Conservation (phyloP, 257 asterid genomes). For the Solanum sejunctum region DNA sequence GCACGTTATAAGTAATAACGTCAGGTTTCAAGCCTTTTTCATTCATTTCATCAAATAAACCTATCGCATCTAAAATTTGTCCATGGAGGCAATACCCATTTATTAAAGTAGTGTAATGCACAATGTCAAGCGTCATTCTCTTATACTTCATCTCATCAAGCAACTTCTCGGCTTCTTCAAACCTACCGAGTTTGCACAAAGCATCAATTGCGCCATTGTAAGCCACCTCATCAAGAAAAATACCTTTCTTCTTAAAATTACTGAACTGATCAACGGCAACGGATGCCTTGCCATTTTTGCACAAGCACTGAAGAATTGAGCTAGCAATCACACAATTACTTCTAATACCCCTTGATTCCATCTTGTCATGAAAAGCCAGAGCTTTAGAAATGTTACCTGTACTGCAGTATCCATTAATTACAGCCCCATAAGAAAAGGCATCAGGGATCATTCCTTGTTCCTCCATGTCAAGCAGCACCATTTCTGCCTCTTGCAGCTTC, state of each 20-base stretch:
- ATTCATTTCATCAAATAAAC: conserved; percentile 46
- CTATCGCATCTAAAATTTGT: conserved; percentile 33
- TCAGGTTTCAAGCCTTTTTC: conserved; percentile 49
- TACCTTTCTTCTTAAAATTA: conserved; percentile 30
- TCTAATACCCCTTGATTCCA: conserved; percentile 47
- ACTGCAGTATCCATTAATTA: conserved; percentile 56
- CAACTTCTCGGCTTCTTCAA: conserved; percentile 46
- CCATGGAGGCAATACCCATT: conserved; percentile 48
- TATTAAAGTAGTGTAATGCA: conserved; percentile 74
- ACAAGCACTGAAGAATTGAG: conserved; percentile 61
- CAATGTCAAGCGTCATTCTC: conserved; percentile 39
- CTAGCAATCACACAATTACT: conserved; percentile 46
- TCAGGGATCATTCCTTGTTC: conserved; percentile 35
- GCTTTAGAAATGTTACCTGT: conserved; percentile 43
- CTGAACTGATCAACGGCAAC: conserved; percentile 41
- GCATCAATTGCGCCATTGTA: conserved; percentile 62
- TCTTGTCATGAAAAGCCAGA: conserved; percentile 31
- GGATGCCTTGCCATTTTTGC: conserved; percentile 36
- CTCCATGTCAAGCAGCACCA: conserved; percentile 42
- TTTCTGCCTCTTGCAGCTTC: conserved; percentile 40
- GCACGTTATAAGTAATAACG: conserved; percentile 43
- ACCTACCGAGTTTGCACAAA: conserved; percentile 44
- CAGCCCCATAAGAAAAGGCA: conserved; percentile 24
- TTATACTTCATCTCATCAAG: conserved; percentile 61
- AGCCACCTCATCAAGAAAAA: conserved; percentile 46